Evolutionary conservation across 257 asterid genomes (phyloP), one percentile per base, ranked within the genome.

Genomic region (Solanum chiquidenum): DNA sequence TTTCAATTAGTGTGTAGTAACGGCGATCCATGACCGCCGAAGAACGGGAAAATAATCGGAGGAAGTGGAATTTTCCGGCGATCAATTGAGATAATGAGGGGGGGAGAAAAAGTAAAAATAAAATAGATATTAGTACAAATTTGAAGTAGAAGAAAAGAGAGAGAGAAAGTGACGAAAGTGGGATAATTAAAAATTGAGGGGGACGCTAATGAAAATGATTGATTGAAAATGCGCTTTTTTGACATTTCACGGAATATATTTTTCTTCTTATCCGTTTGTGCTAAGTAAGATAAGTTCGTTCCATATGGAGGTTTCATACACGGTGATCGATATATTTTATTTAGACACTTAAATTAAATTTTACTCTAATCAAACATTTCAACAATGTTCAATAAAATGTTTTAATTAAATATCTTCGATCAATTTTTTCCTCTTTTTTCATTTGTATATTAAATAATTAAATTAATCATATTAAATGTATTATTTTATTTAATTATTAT

Each of bases 21-120:
- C 42, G 25, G 84, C 64, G 86, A 88, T 64, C 87, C 89, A 79
- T 86, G 87, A 79, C 86, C 90, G 90, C 92, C 91, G 87, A 88
- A 52, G 60, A 35, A 18, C 42, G 6, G 76, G 33, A 34, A 71
- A 27, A 55, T 73, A 86, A 86, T 72, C 90, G 88, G 89, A 72
- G 66, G 85, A 76, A 44, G 86, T 74, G 46, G 55, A 27, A 74
- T 49, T 58, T 87, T 31, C 92, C 90, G 94, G 88, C 92, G 88
- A 87, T 86, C 86, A 74, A 29, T 79, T 25, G 37, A 79, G 84
- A 79, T 79, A 44, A 79, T 79, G 69, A 5, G 29, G 68, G 68
- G 68, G 29, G 66, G 3, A 18, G 42, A 46, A 29, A 44, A 80
- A 25, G n/a, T 44, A 37, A 40, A 40, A 40, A 6, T 35, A 35